A percentile compares a stretch with the other conserved stretches of the same genome.
Conservation (phyloP, 73 alveolate genomes). For the Paramecium sexaurelia region DNA sequence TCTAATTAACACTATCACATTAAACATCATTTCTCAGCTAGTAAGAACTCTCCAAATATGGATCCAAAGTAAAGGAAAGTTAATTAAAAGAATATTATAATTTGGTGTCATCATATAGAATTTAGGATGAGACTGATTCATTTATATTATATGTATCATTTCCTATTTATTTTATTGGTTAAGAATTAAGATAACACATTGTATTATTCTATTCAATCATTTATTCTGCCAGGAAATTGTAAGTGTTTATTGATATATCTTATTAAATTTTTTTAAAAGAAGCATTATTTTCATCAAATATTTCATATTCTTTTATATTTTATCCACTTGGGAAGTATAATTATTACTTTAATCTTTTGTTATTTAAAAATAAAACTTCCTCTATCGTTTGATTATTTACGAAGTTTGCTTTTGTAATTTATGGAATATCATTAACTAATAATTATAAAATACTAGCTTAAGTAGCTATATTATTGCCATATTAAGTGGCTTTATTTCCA, state of each 20-base stretch:
- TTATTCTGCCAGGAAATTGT: not conserved
- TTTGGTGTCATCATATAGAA: not conserved
- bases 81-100: not conserved
- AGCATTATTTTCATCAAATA: not conserved
- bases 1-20: not conserved
- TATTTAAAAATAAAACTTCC: not conserved
- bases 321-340: not conserved
- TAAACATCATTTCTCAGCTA: not conserved
- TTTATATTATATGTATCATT: not conserved
- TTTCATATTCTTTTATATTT: not conserved
- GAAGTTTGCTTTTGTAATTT: not conserved
- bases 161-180: not conserved
- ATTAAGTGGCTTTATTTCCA: not conserved
- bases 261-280: not conserved
- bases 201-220: not conserved
- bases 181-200: not conserved
- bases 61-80: not conserved
- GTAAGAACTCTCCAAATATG: not conserved
- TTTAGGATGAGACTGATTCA: not conserved
- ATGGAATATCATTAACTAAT: not conserved
- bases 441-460: not conserved
- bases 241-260: not conserved
- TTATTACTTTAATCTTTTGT: not conserved
- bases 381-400: not conserved
- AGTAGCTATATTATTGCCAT: not conserved